phyloP scores from a whole-genome alignment of 257 asterid genomes.

The Fraxinus anomala region DNA sequence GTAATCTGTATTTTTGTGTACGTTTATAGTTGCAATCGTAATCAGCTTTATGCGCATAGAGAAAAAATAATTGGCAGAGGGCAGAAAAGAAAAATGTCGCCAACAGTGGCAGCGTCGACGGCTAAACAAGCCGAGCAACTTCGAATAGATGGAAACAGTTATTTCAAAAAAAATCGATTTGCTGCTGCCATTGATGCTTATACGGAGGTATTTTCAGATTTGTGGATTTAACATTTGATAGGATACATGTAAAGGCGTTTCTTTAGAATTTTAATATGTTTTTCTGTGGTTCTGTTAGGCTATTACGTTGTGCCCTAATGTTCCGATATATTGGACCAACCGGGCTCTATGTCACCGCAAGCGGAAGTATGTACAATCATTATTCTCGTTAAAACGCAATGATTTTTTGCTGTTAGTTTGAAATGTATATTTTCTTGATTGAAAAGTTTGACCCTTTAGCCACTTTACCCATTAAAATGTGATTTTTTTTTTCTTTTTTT shows the following conservation, averaged over 20 bases:
- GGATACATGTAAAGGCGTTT: background rate
- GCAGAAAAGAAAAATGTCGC: conserved; percentile 62
- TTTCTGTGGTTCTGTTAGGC: conserved; percentile 52
- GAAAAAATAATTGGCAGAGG: conserved; percentile 26
- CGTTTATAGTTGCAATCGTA: background rate
- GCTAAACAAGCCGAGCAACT: conserved; percentile 82
- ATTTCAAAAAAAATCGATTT: conserved; percentile 61
- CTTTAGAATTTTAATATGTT: background rate
- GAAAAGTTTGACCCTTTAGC: background rate
- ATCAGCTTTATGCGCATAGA: background rate
- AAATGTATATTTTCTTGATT: conserved; percentile 6
- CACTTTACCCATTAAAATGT: background rate
- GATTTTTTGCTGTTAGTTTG: conserved; percentile 5
- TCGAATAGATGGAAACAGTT: conserved; percentile 66
- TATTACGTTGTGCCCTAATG: conserved; percentile 83
- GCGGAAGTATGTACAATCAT: conserved; percentile 64
- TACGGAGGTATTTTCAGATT: conserved; percentile 58
- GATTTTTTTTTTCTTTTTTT: background rate
- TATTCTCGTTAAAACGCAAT: conserved; percentile 4
- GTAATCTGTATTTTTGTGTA: background rate
- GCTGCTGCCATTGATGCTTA: conserved; percentile 96
- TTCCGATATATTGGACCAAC: conserved; percentile 86
- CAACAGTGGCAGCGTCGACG: conserved; percentile 36
- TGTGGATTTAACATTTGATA: background rate
- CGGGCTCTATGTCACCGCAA: conserved; percentile 89